A percentile compares a stretch with the other conserved stretches of the same genome.
These are phyloP conservation scores for Dactylella cylindrospora DNA, from an alignment of 2,329 filamentous ascomycete species.

Conservation along the genomic window DNA sequence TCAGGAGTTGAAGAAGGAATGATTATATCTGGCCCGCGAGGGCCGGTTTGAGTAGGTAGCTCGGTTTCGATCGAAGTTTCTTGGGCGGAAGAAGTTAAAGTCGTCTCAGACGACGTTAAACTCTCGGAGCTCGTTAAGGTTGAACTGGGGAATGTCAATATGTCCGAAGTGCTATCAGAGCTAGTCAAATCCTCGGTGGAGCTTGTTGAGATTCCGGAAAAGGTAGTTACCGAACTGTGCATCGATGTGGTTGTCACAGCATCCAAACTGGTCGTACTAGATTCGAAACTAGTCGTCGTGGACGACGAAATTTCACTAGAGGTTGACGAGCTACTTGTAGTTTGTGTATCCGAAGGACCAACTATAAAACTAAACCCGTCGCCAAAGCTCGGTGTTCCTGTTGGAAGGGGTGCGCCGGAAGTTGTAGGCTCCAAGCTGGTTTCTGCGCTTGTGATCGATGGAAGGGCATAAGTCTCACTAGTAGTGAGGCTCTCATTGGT, in stretches of 20 bases:
- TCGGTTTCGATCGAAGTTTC: too few relatives aligned
- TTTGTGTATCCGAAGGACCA: background rate
- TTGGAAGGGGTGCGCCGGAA: background rate
- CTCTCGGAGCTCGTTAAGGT: too few relatives aligned
- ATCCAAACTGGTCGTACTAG: background rate
- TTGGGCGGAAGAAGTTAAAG: too few relatives aligned
- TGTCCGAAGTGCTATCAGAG: too few relatives aligned
- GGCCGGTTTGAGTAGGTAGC: conserved; percentile 3
- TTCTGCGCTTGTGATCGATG: too few relatives aligned
- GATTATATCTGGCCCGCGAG: conserved; percentile 24
- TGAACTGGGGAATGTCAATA: too few relatives aligned
- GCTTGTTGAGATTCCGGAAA: background rate
- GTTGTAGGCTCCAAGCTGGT: background rate
- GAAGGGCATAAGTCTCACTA: too few relatives aligned
- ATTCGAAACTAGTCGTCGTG: background rate
- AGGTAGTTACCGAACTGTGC: background rate
- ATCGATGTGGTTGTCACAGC: background rate
- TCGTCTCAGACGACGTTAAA: too few relatives aligned
- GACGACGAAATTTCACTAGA: background rate
- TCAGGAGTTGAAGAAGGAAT: conserved; percentile 28
- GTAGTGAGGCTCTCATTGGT: too few relatives aligned
- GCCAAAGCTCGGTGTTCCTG: conserved; percentile 12
- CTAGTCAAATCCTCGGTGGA: background rate
- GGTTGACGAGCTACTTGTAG: background rate
- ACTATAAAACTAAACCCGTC: conserved; percentile 28